phyloP scores from a whole-genome alignment of 192 early-diverging fungal genomes.

The Coemansia sp. region DNA sequence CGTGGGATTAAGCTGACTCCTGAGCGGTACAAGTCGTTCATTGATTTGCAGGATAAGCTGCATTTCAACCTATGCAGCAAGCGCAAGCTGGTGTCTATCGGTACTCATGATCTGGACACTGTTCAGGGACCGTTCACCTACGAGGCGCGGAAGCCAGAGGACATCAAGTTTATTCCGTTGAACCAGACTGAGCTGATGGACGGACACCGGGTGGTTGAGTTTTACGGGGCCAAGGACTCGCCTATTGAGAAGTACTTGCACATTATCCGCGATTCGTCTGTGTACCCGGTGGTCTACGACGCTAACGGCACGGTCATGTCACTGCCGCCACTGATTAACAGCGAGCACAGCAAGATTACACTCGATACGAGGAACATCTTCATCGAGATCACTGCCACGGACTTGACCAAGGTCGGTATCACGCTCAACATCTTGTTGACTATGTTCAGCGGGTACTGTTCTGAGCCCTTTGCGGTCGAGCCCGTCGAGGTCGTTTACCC shows the following conservation, averaged over 20 bases:
- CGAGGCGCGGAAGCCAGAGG: constrained; percentile 84
- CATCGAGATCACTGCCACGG: constrained; percentile 97
- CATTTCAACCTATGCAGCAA: constrained; percentile 97
- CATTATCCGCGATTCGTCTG: constrained; percentile 89
- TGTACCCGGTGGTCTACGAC: constrained; percentile 92
- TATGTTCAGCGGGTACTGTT: constrained; percentile 96
- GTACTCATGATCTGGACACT: constrained; percentile 97
- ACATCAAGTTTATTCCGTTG: constrained; percentile 92
- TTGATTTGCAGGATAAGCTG: constrained; percentile 98
- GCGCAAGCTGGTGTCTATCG: constrained; percentile 93
- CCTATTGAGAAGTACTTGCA: constrained; percentile 87
- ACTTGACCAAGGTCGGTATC: constrained; percentile 90
- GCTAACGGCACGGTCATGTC: constrained; percentile 82
- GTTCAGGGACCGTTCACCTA: constrained; percentile 94
- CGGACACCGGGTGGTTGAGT: constrained; percentile 84
- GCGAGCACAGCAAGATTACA: constrained; percentile 96
- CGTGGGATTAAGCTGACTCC: constrained; percentile 82
- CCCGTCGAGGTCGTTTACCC: constrained; percentile 88
- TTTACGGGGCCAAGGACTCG: constrained; percentile 79
- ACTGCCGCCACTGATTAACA: constrained; percentile 98
- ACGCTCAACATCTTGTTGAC: constrained; percentile 92
- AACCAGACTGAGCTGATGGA: constrained; percentile 88
- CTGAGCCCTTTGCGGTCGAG: constrained; percentile 91
- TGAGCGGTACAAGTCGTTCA: constrained; percentile 90
- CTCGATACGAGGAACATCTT: constrained; percentile 94